Base-by-base conservation (phyloP, 2,329 filamentous ascomycete genomes). In the Colletotrichum falcatum region DNA sequence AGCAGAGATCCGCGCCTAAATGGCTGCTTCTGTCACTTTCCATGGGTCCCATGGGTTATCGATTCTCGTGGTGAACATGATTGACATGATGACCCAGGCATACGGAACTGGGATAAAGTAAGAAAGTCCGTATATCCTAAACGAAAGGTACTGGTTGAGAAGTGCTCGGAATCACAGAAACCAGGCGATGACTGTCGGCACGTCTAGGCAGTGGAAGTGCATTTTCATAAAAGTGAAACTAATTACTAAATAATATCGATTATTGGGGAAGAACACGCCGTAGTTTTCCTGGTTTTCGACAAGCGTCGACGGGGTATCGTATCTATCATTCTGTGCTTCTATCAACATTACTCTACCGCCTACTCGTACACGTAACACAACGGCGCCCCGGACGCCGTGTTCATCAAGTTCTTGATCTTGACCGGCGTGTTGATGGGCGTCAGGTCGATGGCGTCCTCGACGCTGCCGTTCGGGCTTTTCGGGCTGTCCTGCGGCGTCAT, bases 321-420 rank as follows among this genome's bases (percentile, higher is more conserved):
- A 0, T 67, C 51, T 67, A 59, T 61, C 56, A 16, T 20, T 12
- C 5, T 7, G 20, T 7, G 18, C 3, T 28, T 11, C 48, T 23
- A n/a, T n/a, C n/a, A 28, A 12, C 2, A 20, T 14, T 1, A 23
- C 14, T 1, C 11, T 16, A 23, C 9, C 30, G 5, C 28, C 44
- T 60, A 61, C 23, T 65, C 42, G 18, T 86, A 85, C 33, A 85
- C 78, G 71, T 85, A 85, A 65, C 84, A 86, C 60, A 84, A 80
- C 5, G 82, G 82, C 7, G 75, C 71, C 0, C 79, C 82, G 16
- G 77, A 81, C n/a, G 81, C 76, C 0, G 83, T 85, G 65, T 79
- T 81, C 72, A 84, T 79, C 46, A 83, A 72, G 59, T 81, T 72
- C 58, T 75, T 73, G 63, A 81, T 82, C 39, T 76, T 75, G 11